A percentile compares a stretch with the other conserved stretches of the same genome.
Conservation (phyloP, 1,284 basidiomycete genomes). For the Papiliotrema fonsecae region DNA sequence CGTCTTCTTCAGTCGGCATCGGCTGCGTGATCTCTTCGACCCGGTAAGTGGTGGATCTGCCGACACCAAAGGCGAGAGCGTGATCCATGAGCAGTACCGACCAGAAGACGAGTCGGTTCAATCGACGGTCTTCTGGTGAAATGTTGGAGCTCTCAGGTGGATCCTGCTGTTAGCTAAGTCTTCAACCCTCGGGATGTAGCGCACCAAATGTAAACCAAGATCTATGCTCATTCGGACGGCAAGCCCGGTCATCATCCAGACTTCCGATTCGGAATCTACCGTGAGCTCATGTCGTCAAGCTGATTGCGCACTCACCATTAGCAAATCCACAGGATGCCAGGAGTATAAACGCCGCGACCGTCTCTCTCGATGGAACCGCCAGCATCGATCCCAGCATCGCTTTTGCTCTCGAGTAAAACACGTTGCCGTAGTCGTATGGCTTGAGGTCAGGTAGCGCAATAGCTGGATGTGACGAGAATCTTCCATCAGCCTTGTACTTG, state of each 20-base stretch:
- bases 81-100: slow-evolving; percentile 24
- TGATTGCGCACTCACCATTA: slow-evolving; percentile 16
- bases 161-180: slow-evolving; percentile 10
- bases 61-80: slow-evolving; percentile 22
- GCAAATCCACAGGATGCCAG: slow-evolving; percentile 25
- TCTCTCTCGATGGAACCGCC: slow-evolving; percentile 26
- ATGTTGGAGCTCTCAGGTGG: slow-evolving; percentile 12
- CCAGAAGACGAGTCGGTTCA: slow-evolving; percentile 29
- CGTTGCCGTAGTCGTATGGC: slow-evolving; percentile 29
- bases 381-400: slow-evolving; percentile 29
- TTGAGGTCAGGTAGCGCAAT: slow-evolving; percentile 23
- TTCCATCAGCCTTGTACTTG: neutral
- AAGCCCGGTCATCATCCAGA: slow-evolving; percentile 31
- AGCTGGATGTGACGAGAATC: slow-evolving; percentile 26
- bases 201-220: slow-evolving; percentile 26
- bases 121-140: slow-evolving; percentile 12
- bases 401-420: slow-evolving; percentile 27
- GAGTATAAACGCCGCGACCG: slow-evolving; percentile 23
- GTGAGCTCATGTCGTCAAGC: neutral
- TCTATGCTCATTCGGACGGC: slow-evolving; percentile 34
- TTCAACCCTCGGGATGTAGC: neutral
- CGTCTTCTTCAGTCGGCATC: slow-evolving; percentile 15
- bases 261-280: slow-evolving; percentile 29
- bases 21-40: slow-evolving; percentile 29
- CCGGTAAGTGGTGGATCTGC: slow-evolving; percentile 23